These are phyloP conservation scores for Petrea volubilis DNA, from an alignment of 257 asterid species.

Conservation along the genomic window DNA sequence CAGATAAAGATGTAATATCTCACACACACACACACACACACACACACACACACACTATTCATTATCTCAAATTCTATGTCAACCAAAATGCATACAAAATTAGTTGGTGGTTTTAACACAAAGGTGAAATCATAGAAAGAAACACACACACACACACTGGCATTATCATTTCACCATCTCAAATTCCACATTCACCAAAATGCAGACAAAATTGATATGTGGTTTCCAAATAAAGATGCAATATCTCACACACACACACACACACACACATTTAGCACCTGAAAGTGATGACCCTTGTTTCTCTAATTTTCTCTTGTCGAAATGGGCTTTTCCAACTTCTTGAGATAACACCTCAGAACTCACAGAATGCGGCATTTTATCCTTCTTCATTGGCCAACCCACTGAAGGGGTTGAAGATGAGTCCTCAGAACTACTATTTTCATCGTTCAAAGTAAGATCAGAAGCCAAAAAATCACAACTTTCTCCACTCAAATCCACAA, in stretches of 20 bases:
- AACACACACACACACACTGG: too few relatives aligned
- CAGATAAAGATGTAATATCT: too few relatives aligned
- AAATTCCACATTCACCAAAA: too few relatives aligned
- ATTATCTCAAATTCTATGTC: too few relatives aligned
- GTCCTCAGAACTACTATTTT: slow-evolving; percentile 41
- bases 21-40: not conserved
- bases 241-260: not conserved
- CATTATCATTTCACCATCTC: too few relatives aligned
- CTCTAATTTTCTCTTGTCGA: slow-evolving; percentile 38
- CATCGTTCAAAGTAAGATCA: slow-evolving; percentile 48
- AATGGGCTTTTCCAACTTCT: slow-evolving; percentile 30
- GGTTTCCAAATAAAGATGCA: too few relatives aligned
- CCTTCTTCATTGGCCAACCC: slow-evolving; percentile 40
- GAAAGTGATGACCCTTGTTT: slow-evolving; percentile 55
- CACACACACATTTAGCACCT: slow-evolving; percentile 33
- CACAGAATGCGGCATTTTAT: slow-evolving; percentile 24
- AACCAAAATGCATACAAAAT: too few relatives aligned
- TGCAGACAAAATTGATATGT: too few relatives aligned
- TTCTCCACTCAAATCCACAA: slow-evolving; percentile 33
- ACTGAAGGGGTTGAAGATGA: slow-evolving; percentile 54
- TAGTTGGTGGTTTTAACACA: too few relatives aligned
- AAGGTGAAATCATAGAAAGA: too few relatives aligned
- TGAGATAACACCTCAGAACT: slow-evolving; percentile 33
- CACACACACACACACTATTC: too few relatives aligned
- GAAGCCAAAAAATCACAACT: slow-evolving; percentile 51